These are phyloP conservation scores for Coemansia sp. DNA, from an alignment of 192 early-diverging fungal genomes.

Conservation along the genomic window DNA sequence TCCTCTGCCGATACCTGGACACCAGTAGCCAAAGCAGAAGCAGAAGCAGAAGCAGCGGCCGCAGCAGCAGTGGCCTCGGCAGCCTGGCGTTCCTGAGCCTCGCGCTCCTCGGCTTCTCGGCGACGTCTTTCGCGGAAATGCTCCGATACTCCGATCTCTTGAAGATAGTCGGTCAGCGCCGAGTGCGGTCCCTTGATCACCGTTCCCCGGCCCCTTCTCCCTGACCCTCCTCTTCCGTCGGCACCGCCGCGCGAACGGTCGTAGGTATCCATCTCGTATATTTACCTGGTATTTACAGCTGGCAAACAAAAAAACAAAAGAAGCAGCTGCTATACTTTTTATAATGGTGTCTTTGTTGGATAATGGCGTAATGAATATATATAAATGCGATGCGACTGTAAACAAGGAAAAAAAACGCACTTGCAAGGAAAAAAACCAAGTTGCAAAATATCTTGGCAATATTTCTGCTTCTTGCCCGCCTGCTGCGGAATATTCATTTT, in stretches of 20 bases:
- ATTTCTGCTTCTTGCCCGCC: no score
- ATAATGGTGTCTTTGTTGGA: no score
- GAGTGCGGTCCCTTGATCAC: constrained; percentile 46
- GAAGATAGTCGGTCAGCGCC: constrained; percentile 50
- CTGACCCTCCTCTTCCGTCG: constrained; percentile 8
- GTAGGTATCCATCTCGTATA: constrained; percentile 48
- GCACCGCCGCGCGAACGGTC: constrained; percentile 33
- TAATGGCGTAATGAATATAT: no score
- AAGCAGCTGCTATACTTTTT: no score
- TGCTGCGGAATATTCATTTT: no score
- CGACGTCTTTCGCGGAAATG: constrained; percentile 46
- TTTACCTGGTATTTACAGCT: no score
- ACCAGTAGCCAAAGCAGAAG: no score
- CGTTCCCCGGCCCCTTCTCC: constrained; percentile 10
- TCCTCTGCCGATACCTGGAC: background rate
- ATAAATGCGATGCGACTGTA: no score
- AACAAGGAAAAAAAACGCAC: no score
- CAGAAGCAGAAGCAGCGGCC: background rate
- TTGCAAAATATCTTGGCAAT: no score
- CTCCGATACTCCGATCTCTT: constrained; percentile 47
- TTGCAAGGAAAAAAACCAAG: no score
- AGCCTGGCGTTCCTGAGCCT: background rate
- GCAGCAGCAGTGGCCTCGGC: background rate
- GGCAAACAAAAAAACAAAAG: no score
- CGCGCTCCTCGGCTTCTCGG: constrained; percentile 26